These are phyloP conservation scores for Alternaria incomplexa DNA, from an alignment of 2,329 filamentous ascomycete species.

Conservation along the genomic window DNA sequence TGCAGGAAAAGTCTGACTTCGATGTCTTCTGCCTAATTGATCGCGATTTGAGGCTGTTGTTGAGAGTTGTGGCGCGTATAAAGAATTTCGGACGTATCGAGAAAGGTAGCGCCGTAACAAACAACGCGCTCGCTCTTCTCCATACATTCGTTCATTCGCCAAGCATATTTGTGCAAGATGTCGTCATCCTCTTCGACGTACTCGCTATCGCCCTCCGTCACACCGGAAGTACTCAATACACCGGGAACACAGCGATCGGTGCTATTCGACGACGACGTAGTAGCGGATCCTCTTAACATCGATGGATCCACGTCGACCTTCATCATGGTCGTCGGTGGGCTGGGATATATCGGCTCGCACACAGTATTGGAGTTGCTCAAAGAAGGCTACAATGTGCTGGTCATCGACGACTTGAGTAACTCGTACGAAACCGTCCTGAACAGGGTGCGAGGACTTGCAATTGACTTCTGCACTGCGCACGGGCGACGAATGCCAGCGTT, in stretches of 20 bases:
- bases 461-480: conserved; percentile 47
- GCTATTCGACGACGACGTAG: conserved; percentile 56
- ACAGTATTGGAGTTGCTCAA: conserved; percentile 62
- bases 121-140: conserved; percentile 23
- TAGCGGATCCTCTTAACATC: conserved; percentile 51
- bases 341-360: conserved; percentile 64
- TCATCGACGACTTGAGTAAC: conserved; percentile 56
- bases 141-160: conserved; percentile 16
- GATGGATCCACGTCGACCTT: conserved; percentile 47
- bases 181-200: conserved; percentile 40
- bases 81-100: conserved; percentile 41
- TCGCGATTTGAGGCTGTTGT: conserved; percentile 23
- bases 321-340: conserved; percentile 61
- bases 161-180: conserved; percentile 23
- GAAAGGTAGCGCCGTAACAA: conserved; percentile 13
- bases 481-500: conserved; percentile 53
- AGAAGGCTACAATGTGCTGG: conserved; percentile 60
- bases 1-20: conserved; percentile 40
- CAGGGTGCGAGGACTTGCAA: conserved; percentile 45
- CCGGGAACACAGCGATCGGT: conserved; percentile 54
- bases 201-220: conserved; percentile 31
- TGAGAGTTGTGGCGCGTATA: conserved; percentile 38
- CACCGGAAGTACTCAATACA: conserved; percentile 46
- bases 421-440: conserved; percentile 49
- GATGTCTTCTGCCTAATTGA: conserved; percentile 42